These are phyloP conservation scores for Bryum argenteum DNA, from an alignment of 225 moss, liverwort and hornwort species.

Conservation along the genomic window DNA sequence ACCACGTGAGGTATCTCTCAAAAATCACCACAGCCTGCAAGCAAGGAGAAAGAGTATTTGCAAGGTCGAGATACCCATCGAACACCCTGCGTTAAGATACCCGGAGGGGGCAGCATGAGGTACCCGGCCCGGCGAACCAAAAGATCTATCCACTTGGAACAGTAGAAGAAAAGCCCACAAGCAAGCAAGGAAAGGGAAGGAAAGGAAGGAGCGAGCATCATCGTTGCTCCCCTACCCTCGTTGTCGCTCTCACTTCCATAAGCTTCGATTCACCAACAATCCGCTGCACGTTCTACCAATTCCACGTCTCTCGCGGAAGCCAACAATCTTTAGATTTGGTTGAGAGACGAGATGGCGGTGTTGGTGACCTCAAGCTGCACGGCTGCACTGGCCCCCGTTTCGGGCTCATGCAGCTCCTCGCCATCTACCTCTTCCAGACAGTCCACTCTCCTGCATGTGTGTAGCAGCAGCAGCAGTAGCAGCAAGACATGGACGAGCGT, in stretches of 20 bases:
- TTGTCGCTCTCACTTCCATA: neutral
- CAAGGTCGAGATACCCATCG: too few relatives aligned
- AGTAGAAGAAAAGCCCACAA: neutral
- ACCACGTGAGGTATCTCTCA: too few relatives aligned
- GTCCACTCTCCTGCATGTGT: neutral
- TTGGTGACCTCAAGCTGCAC: conserved; percentile 17
- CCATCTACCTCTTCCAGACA: neutral
- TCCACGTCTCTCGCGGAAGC: neutral
- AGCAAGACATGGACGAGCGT: neutral
- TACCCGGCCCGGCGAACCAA: too few relatives aligned
- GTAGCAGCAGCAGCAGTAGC: neutral
- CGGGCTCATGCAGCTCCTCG: neutral
- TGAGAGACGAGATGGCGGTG: conserved; percentile 26
- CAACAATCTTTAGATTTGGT: neutral
- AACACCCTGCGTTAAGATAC: neutral
- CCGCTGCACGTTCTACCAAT: neutral
- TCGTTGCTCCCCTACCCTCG: neutral
- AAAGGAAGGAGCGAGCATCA: neutral
- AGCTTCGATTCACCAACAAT: neutral
- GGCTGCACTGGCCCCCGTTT: neutral
- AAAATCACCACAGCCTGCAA: too few relatives aligned
- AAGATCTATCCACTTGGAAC: neutral
- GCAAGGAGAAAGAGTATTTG: too few relatives aligned
- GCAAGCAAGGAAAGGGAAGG: neutral
- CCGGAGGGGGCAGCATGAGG: too few relatives aligned